These are phyloP conservation scores for Rosa persica DNA, from an alignment of 306 rosid genomes.

Conservation along the genomic window DNA sequence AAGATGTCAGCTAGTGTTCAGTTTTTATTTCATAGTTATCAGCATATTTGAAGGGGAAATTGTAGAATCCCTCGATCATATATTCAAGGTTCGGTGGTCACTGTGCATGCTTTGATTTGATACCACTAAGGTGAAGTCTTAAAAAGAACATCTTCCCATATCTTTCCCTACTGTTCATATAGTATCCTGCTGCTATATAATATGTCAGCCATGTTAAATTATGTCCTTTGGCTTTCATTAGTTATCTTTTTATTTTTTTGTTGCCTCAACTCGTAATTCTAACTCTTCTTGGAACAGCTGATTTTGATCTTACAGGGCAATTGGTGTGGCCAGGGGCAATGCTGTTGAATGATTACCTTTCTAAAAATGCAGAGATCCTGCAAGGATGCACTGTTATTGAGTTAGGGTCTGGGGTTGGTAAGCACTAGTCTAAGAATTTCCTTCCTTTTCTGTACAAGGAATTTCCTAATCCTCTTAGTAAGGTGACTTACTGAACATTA, in stretches of 20 bases:
- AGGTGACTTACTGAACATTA: neutral
- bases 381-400: slow-evolving; percentile 67
- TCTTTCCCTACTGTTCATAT: neutral
- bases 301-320: slow-evolving; percentile 94
- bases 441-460: neutral
- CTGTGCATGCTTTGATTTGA: neutral
- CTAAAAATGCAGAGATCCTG: slow-evolving; percentile 58
- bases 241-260: neutral
- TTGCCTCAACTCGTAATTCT: slow-evolving; percentile 26
- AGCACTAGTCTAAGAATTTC: slow-evolving; percentile 30
- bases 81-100: neutral
- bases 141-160: neutral
- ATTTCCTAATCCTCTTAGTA: neutral
- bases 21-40: neutral
- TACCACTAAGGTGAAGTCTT: neutral
- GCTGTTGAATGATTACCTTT: slow-evolving; percentile 78
- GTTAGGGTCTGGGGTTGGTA: slow-evolving; percentile 96
- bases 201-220: neutral
- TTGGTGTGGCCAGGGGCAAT: slow-evolving; percentile 98
- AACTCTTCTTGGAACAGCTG: slow-evolving; percentile 60
- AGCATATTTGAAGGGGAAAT: neutral
- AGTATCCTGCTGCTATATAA: neutral
- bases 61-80: neutral
- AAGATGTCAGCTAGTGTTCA: neutral
- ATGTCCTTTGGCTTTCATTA: neutral